Evolutionary conservation across 768 basidiomycete genomes (phyloP).

Genomic region (Lactarius tabidus): DNA sequence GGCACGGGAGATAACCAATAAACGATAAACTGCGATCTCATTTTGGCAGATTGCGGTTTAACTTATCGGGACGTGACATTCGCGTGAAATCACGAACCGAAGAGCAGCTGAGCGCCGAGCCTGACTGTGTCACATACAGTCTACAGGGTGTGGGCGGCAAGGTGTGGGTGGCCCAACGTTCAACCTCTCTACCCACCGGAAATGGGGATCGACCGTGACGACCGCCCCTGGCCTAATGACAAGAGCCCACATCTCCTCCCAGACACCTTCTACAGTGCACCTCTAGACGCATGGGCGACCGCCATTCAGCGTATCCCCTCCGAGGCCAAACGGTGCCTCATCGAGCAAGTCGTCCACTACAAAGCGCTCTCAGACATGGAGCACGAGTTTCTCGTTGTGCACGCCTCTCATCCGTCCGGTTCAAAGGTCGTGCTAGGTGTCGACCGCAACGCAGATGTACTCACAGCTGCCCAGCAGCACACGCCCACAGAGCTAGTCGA

Average conservation of each 20-base stretch:
- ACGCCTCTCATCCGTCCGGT: slow-evolving; percentile 16
- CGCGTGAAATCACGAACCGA: too few relatives aligned
- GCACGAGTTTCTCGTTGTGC: slow-evolving; percentile 25
- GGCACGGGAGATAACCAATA: too few relatives aligned
- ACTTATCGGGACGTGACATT: too few relatives aligned
- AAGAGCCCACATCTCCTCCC: slow-evolving; percentile 10
- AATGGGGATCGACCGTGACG: not conserved
- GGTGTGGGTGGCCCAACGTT: too few relatives aligned
- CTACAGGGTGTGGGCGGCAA: too few relatives aligned
- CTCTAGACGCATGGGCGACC: slow-evolving; percentile 22
- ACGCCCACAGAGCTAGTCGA: not conserved
- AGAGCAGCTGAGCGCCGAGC: too few relatives aligned
- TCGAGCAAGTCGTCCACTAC: slow-evolving; percentile 24
- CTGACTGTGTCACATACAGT: too few relatives aligned
- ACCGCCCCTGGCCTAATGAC: not conserved
- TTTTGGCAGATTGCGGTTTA: too few relatives aligned
- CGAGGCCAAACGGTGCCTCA: slow-evolving; percentile 8
- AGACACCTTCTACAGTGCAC: slow-evolving; percentile 4
- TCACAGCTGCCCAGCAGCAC: not conserved
- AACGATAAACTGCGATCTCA: too few relatives aligned
- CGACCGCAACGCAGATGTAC: slow-evolving; percentile 23
- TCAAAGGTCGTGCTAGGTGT: slow-evolving; percentile 21
- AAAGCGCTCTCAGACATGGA: slow-evolving; percentile 24
- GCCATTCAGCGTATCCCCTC: slow-evolving; percentile 10
- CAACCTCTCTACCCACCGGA: not conserved